Conservation (phyloP, 305 asterid genomes). For the Rubia tinctorum region DNA sequence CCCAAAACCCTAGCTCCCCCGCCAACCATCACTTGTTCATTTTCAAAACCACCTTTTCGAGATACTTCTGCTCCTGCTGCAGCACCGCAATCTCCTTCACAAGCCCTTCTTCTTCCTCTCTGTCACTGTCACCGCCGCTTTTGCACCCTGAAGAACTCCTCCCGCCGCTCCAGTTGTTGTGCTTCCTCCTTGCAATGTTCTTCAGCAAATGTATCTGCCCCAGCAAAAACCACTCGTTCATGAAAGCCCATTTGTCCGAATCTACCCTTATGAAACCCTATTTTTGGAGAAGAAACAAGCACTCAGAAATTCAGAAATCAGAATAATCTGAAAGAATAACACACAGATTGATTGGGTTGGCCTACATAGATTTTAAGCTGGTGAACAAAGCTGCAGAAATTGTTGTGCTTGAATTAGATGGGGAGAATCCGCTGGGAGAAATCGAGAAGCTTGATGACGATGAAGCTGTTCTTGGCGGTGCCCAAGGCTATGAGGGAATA, state of each 20-base stretch:
- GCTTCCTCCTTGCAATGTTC: conserved; percentile 56
- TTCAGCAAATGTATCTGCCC: conserved; percentile 64
- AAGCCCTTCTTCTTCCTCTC: too few relatives aligned
- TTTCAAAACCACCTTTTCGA: too few relatives aligned
- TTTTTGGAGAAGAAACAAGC: background rate
- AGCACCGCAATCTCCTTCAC: too few relatives aligned
- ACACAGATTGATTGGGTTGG: background rate
- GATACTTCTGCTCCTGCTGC: too few relatives aligned
- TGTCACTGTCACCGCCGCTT: too few relatives aligned
- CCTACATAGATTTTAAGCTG: conserved; percentile 90
- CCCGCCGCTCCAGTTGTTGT: conserved; percentile 1
- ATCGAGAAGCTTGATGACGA: conserved; percentile 62
- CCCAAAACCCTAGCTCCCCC: too few relatives aligned
- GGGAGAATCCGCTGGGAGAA: conserved; percentile 68
- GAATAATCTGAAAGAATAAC: background rate
- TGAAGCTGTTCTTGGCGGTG: conserved; percentile 53
- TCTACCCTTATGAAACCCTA: conserved; percentile 88
- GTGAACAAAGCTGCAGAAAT: conserved; percentile 89
- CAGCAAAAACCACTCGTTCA: conserved; percentile 79
- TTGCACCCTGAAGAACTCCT: too few relatives aligned
- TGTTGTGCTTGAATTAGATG: conserved; percentile 74
- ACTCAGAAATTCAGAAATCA: background rate
- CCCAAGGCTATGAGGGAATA: conserved; percentile 64
- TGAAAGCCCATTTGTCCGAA: conserved; percentile 85
- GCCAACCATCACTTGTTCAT: too few relatives aligned